Conservation (phyloP, 129 eudicot species). For the Tanacetum coccineum region DNA sequence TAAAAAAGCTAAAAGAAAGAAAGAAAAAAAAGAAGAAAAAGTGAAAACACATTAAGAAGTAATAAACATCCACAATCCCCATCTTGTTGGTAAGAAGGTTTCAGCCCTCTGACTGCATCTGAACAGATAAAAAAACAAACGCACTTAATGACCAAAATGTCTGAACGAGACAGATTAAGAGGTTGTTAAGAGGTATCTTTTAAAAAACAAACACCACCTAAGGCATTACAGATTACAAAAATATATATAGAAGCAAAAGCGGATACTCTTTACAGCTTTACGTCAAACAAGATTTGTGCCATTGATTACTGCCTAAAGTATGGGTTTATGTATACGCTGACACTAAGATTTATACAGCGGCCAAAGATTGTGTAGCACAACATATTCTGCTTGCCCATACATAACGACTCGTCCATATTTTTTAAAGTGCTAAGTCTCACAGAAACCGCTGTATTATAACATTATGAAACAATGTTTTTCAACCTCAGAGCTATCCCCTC, state of each 20-base stretch:
- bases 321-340: neutral
- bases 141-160: no score
- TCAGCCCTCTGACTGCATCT: no score
- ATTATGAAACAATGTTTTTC: constrained; percentile 13
- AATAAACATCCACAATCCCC: no score
- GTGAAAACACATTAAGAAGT: no score
- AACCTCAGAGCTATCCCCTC: constrained; percentile 7
- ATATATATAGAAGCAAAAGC: constrained; percentile 3
- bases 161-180: no score
- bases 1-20: no score
- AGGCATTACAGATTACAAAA: constrained; percentile 7
- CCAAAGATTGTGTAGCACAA: constrained; percentile 9
- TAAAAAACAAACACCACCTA: no score
- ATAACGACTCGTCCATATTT: neutral
- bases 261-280: neutral
- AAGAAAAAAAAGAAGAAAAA: no score
- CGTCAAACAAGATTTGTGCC: constrained; percentile 6
- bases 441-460: neutral
- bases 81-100: no score
- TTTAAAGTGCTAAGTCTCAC: neutral
- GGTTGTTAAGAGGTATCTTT: no score
- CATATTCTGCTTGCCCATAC: neutral
- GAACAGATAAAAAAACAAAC: no score
- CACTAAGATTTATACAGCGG: neutral
- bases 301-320: neutral